A percentile compares a stretch with the other conserved stretches of the same genome.
These are phyloP conservation scores for Fusarium subtropicale DNA, from an alignment of 2,329 filamentous ascomycete species.

Conservation along the genomic window DNA sequence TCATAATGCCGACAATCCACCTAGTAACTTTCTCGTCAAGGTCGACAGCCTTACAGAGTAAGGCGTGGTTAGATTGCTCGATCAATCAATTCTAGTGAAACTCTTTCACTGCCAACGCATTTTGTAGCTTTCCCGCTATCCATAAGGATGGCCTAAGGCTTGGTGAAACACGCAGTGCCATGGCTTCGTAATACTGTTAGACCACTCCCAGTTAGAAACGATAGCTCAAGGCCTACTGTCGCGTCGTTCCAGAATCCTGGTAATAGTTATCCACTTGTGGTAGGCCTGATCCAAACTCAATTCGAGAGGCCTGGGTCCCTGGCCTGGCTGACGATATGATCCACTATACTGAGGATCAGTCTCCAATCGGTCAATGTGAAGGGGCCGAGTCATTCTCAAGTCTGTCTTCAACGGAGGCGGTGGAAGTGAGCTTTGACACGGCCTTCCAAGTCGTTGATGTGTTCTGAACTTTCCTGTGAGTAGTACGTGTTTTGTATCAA, in stretches of 20 bases:
- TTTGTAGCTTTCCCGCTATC: not conserved
- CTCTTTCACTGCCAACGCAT: not conserved
- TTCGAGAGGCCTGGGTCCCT: not conserved
- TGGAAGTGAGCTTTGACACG: not conserved
- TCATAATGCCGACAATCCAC: not conserved
- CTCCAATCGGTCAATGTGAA: not conserved
- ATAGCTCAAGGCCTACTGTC: not conserved
- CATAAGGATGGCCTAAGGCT: not conserved
- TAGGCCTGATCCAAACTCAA: not conserved
- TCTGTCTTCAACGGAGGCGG: not conserved
- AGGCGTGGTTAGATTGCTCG: accelerated
- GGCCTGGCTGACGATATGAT: not conserved
- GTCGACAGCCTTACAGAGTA: accelerated
- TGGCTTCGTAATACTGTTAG: not conserved
- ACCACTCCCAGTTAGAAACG: not conserved
- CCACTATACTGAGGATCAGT: not conserved
- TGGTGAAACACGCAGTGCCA: not conserved
- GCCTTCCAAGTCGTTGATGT: not conserved
- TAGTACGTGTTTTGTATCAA: not conserved
- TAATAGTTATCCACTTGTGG: not conserved
- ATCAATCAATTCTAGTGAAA: accelerated
- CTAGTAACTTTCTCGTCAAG: accelerated
- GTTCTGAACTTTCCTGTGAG: too few relatives aligned
- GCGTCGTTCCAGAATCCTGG: not conserved
- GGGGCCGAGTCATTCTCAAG: not conserved